Conservation (phyloP, 2,329 filamentous ascomycete genomes). For the Trichoderma endophyticum region DNA sequence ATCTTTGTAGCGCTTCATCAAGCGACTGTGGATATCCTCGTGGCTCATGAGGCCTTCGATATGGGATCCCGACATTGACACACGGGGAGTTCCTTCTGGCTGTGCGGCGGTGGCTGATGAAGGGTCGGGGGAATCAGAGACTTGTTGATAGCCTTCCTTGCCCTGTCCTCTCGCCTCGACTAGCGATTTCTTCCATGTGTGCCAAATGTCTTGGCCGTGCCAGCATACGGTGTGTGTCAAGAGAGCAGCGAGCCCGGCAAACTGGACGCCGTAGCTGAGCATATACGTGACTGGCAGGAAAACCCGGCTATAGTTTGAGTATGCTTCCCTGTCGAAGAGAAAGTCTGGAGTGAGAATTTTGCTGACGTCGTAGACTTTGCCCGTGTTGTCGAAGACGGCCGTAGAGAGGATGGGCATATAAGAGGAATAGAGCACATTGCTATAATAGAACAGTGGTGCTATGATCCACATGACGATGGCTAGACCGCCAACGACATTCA, state of each 20-base stretch:
- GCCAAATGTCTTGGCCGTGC: conserved; percentile 80
- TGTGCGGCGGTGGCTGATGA: conserved; percentile 14
- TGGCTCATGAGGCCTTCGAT: conserved; percentile 59
- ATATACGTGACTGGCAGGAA: conserved; percentile 87
- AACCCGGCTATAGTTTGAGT: conserved; percentile 76
- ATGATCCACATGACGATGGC: conserved; percentile 82
- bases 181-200: conserved; percentile 68
- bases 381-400: conserved; percentile 81
- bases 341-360: conserved; percentile 76
- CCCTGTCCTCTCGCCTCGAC: conserved; percentile 55
- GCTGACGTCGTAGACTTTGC: conserved; percentile 75
- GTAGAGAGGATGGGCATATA: conserved; percentile 86
- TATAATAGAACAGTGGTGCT: conserved; percentile 77
- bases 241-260: conserved; percentile 75
- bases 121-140: conserved; percentile 31
- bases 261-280: conserved; percentile 81
- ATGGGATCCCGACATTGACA: conserved; percentile 38
- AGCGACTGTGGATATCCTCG: conserved; percentile 79
- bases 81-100: conserved; percentile 6
- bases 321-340: conserved; percentile 72
- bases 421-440: conserved; percentile 73
- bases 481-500: conserved; percentile 78
- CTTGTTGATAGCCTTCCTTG: conserved; percentile 52
- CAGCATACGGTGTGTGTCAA: conserved; percentile 79
- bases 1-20: conserved; percentile 81